Base-by-base conservation (phyloP, 176 grass and related monocot genomes). In the Avena insularis region DNA sequence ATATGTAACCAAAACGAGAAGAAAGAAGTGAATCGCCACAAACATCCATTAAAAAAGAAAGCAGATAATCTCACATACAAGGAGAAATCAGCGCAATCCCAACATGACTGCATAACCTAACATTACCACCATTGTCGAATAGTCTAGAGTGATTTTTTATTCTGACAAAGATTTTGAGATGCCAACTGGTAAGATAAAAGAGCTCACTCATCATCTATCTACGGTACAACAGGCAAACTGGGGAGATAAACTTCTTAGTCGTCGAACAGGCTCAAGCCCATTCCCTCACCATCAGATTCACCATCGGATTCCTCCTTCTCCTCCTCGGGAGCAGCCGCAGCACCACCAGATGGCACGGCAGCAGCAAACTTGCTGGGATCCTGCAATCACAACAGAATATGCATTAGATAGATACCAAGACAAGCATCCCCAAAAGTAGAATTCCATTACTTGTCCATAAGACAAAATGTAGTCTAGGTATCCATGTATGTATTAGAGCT, bases 331-430 rank as follows among this genome's bases (percentile, higher is more conserved):
- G 77, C 61, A 21, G 82, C 78, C 7, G 81, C 70, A 51, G 83
- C 80, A 53, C 83, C 85, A 38, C 82, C 90, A 19, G 79, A 6
- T 43, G 71, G 85, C 3, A 31, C 87, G 19, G 47, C 82, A 5
- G 80, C 89, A 78, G 80, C 87, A n/a, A 96, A 96, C 83, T 93
- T 96, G 87, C 89, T 88, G 6, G 91, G 94, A 61, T 96, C 91
- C 91, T 96, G 80, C 15, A 77, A 33, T 4, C 13, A 33, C 57
- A 74, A 14, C 21, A 63, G 5, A 40, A 14, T 12, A 67, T 15
- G 35, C 7, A 40, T 40, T 70, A 64, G 61, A 40, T 57, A 12
- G 56, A 59, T 64, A 64, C 61, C 4, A 64, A 64, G 61, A 29
- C 61, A 64, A 36, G 14, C 29, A 67, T 16, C 29, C 13, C 29